Conservation (phyloP, 768 basidiomycete genomes). For the Leccinum pellstonianum region DNA sequence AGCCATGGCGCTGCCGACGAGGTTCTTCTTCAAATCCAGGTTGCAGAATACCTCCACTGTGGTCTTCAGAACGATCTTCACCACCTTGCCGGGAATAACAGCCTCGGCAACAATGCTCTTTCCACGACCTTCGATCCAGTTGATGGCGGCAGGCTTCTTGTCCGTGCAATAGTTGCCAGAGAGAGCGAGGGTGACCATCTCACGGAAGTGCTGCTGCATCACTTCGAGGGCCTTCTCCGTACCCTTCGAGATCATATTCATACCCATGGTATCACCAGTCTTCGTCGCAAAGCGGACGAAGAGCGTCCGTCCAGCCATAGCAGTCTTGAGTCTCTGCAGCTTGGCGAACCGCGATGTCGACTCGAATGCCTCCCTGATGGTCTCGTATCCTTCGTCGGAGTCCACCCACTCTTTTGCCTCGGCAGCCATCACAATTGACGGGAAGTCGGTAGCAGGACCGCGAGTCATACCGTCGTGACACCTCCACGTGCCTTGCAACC, state of each 20-base stretch:
- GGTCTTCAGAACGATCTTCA: constrained; percentile 92
- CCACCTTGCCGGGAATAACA: constrained; percentile 83
- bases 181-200: constrained; percentile 87
- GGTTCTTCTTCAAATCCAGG: constrained; percentile 95
- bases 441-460: constrained; percentile 96
- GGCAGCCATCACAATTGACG: constrained; percentile 73
- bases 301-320: constrained; percentile 89
- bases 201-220: constrained; percentile 77
- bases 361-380: constrained; percentile 85
- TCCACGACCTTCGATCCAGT: constrained; percentile 99
- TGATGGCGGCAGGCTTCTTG: constrained; percentile 99
- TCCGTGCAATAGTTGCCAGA: constrained; percentile 99
- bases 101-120: constrained; percentile 98
- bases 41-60: constrained; percentile 81
- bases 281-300: constrained; percentile 92
- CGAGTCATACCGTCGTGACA: constrained; percentile 99
- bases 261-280: constrained; percentile 99
- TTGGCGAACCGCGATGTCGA: constrained; percentile 92
- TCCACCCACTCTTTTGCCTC: constrained; percentile 88
- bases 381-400: constrained; percentile 70
- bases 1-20: constrained; percentile 82
- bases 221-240: constrained; percentile 91
- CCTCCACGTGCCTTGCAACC: constrained; percentile 98
- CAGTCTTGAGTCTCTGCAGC: constrained; percentile 81
- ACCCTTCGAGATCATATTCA: constrained; percentile 99